A percentile compares a stretch with the other conserved stretches of the same genome.
Evolutionary conservation across 2,329 filamentous ascomycete species (phyloP).

Genomic region (Pseudocercospora macadamiae): DNA sequence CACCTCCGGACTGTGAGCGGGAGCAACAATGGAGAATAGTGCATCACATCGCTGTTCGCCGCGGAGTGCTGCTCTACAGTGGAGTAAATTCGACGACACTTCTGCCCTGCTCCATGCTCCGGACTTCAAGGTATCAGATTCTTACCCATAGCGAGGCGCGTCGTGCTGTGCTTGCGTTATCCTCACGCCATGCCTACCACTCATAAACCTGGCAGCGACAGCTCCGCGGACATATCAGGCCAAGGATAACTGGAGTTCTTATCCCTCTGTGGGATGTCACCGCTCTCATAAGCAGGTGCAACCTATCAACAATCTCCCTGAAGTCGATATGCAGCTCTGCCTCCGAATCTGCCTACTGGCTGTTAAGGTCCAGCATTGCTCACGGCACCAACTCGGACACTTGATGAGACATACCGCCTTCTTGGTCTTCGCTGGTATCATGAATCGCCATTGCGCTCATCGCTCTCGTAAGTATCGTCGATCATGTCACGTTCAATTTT

Average conservation of each 20-base stretch:
- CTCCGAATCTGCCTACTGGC: background rate
- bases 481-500: too few relatives aligned
- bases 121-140: background rate
- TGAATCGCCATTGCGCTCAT: background rate
- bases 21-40: background rate
- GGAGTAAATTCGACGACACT: background rate
- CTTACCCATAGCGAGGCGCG: background rate
- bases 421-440: background rate
- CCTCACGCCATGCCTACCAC: constrained; percentile 18
- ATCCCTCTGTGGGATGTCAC: background rate
- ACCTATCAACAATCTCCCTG: background rate
- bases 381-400: background rate
- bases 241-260: background rate
- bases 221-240: background rate
- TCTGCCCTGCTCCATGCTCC: background rate
- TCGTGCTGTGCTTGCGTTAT: constrained; percentile 18
- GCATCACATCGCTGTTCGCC: constrained; percentile 10
- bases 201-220: constrained; percentile 1
- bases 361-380: background rate
- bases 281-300: background rate
- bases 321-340: background rate
- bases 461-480: background rate
- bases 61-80: constrained; percentile 13
- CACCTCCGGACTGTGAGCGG: constrained; percentile 6
- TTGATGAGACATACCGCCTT: constrained; percentile 9